These are phyloP conservation scores for Pedinophyceae sp. DNA, from an alignment of 139 green algal genomes.

Conservation along the genomic window DNA sequence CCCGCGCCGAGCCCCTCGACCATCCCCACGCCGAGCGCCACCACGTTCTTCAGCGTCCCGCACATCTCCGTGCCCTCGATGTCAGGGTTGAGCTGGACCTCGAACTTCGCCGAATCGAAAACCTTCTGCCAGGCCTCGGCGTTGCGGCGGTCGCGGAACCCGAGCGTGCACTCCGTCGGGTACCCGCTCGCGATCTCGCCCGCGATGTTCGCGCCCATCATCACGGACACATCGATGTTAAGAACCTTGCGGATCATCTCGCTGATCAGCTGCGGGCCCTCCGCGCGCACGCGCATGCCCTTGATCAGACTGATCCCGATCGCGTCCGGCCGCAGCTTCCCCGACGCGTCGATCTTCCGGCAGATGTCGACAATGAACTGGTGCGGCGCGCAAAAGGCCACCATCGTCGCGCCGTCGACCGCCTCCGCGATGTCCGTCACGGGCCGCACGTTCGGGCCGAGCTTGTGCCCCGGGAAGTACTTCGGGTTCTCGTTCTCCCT, in stretches of 20 bases:
- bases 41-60: conserved; percentile 68
- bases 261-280: conserved; percentile 62
- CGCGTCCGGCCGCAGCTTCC: conserved; percentile 20
- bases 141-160: conserved; percentile 32
- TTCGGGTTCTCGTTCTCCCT: conserved; percentile 13
- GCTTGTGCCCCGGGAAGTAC: conserved; percentile 2
- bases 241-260: conserved; percentile 29
- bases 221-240: conserved; percentile 45
- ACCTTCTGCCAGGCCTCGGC: conserved; percentile 35
- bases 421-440: conserved; percentile 4
- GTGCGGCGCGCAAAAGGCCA: conserved; percentile 35
- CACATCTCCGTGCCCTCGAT: conserved; percentile 49
- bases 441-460: conserved; percentile 2
- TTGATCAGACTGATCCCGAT: conserved; percentile 54
- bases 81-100: conserved; percentile 31
- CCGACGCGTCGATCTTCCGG: conserved; percentile 14
- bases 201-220: conserved; percentile 70
- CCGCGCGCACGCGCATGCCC: conserved; percentile 54
- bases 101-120: conserved; percentile 44
- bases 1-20: conserved; percentile 46
- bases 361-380: conserved; percentile 46
- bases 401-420: conserved; percentile 23
- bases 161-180: conserved; percentile 54
- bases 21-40: conserved; percentile 52
- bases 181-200: conserved; percentile 26